These are phyloP conservation scores for Cyclotella choctawhatcheeana DNA, from an alignment of 108 stramenopile genomes.

Conservation along the genomic window DNA sequence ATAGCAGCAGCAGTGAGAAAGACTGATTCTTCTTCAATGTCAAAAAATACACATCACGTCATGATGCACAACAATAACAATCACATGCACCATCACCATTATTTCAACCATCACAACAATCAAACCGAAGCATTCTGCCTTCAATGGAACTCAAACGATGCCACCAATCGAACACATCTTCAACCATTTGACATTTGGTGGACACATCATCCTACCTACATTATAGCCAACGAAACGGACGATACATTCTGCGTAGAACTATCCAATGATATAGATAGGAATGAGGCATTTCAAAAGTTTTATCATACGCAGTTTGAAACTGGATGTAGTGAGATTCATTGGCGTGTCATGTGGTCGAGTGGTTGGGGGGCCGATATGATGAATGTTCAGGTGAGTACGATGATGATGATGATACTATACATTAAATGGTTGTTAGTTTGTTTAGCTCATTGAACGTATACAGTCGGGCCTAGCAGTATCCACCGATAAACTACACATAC, in stretches of 20 bases:
- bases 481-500: constrained; percentile 9
- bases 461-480: constrained; percentile 15
- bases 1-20: not conserved
- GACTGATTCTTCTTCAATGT: not conserved
- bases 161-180: too few relatives aligned
- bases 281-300: constrained; percentile 13
- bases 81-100: not conserved
- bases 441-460: not conserved
- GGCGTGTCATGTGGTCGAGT: constrained; percentile 22
- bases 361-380: constrained; percentile 35
- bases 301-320: constrained; percentile 29
- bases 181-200: constrained; percentile 43
- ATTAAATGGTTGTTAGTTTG: not conserved
- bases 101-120: constrained; percentile 20
- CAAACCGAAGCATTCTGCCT: constrained; percentile 13
- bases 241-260: constrained; percentile 24
- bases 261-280: not conserved
- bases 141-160: constrained; percentile 35
- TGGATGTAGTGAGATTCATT: constrained; percentile 25
- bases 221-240: constrained; percentile 29
- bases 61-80: not conserved
- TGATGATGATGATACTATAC: not conserved
- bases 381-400: constrained; percentile 15
- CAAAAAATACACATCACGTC: not conserved
- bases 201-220: constrained; percentile 36